Evolutionary conservation across 768 basidiomycete species (phyloP).

Genomic region (Collybia mongolica): DNA sequence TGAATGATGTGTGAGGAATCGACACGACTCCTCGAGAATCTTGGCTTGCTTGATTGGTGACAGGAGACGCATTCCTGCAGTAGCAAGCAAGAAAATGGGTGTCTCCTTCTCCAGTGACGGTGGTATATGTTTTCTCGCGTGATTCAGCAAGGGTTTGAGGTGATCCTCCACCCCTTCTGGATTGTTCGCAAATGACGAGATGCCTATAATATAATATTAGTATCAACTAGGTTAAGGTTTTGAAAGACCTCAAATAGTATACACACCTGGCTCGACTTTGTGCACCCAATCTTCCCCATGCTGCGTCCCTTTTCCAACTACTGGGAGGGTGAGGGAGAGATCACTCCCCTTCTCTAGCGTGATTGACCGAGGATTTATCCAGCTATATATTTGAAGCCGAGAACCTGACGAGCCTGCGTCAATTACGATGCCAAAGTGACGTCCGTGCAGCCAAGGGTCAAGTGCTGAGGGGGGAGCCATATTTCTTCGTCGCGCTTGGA

Average conservation of each 20-base stretch:
- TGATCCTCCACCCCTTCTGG: conserved; percentile 73
- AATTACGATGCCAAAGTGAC: conserved; percentile 92
- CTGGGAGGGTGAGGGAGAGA: conserved; percentile 62
- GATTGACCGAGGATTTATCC: conserved; percentile 74
- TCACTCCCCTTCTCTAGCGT: conserved; percentile 49
- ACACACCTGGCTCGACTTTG: conserved; percentile 92
- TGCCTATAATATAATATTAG: conserved; percentile 47
- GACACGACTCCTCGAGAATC: conserved; percentile 76
- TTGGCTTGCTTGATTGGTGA: conserved; percentile 62
- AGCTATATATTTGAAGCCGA: conserved; percentile 94
- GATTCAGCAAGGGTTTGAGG: conserved; percentile 77
- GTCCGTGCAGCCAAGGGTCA: conserved; percentile 74
- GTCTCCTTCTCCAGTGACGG: conserved; percentile 84
- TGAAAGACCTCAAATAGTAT: neutral
- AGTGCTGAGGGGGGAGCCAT: conserved; percentile 78
- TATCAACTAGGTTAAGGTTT: neutral
- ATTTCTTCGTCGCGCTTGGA: neutral
- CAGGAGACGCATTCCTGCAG: conserved; percentile 95
- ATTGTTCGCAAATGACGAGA: conserved; percentile 77
- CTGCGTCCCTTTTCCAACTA: conserved; percentile 89
- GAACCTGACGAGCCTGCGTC: conserved; percentile 99
- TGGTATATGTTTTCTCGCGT: conserved; percentile 82
- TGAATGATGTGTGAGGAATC: conserved; percentile 72
- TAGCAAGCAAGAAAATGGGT: conserved; percentile 92
- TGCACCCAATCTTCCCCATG: conserved; percentile 81